phyloP scores from a whole-genome alignment of 257 asterid genomes.

The Catharanthus roseus region DNA sequence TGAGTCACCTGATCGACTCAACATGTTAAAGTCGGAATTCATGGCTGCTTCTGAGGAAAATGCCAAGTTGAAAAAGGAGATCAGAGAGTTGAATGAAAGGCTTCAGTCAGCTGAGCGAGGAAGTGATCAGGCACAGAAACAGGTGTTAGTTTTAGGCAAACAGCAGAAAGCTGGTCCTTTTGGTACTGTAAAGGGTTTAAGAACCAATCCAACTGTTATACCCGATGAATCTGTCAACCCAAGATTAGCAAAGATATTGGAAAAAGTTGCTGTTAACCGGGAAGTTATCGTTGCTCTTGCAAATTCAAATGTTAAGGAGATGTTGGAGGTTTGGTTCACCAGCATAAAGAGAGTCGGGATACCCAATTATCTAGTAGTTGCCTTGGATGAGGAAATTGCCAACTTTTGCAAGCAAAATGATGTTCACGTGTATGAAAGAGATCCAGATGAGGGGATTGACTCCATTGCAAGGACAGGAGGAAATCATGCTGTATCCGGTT shows the following conservation, averaged over 20 bases:
- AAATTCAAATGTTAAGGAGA: conserved; percentile 42
- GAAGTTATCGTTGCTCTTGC: conserved; percentile 66
- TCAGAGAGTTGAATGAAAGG: conserved; percentile 50
- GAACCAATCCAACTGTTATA: conserved; percentile 44
- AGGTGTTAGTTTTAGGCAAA: conserved; percentile 37
- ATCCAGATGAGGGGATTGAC: conserved; percentile 31
- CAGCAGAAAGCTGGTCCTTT: conserved; percentile 44
- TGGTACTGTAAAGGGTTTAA: conserved; percentile 46
- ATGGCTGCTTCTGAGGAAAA: conserved; percentile 45
- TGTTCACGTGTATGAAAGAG: conserved; percentile 48
- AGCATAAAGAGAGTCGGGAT: conserved; percentile 53
- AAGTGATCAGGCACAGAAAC: conserved; percentile 32
- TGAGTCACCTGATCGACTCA: conserved; percentile 45
- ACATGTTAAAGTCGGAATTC: conserved; percentile 45
- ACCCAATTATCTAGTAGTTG: conserved; percentile 56
- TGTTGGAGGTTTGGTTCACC: conserved; percentile 55
- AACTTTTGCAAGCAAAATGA: conserved; percentile 36
- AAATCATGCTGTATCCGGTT: conserved; percentile 59
- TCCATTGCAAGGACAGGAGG: conserved; percentile 46
- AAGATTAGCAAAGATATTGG: conserved; percentile 47
- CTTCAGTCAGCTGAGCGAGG: conserved; percentile 35
- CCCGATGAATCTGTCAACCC: conserved; percentile 59
- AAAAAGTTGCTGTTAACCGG: conserved; percentile 37
- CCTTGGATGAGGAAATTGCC: conserved; percentile 52
- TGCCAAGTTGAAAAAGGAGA: conserved; percentile 47